Conservation (phyloP, 441 rosid genomes). For the Gossypium davidsonii region DNA sequence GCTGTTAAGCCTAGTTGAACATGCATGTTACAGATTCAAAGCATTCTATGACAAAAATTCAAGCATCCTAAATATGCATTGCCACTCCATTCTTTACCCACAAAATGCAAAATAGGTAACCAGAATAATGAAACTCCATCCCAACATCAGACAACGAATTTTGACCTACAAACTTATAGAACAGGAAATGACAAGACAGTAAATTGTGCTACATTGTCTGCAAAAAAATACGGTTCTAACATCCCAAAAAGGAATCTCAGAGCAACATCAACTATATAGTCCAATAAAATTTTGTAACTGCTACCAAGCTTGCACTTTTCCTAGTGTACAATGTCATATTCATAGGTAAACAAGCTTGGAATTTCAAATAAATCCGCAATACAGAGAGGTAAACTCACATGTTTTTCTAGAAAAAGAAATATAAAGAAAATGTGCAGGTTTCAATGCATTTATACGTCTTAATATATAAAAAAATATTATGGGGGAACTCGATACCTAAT, state of each 20-base stretch:
- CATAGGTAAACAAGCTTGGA: neutral
- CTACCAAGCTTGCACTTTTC: neutral
- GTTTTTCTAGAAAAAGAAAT: neutral
- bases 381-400: neutral
- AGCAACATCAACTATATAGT: neutral
- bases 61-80: too few species aligned
- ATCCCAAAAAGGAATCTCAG: neutral
- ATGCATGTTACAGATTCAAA: too few species aligned
- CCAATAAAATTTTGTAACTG: neutral
- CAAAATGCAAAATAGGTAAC: neutral
- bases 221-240: neutral
- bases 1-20: too few species aligned
- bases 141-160: neutral
- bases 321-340: neutral
- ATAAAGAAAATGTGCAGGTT: neutral
- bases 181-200: neutral
- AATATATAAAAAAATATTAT: neutral
- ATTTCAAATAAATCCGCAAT: slow-evolving; percentile 11
- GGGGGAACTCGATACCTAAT: neutral
- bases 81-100: neutral
- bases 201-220: neutral
- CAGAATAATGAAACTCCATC: neutral
- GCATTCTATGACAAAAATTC: too few species aligned
- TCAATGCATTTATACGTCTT: neutral
- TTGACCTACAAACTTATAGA: neutral